These are phyloP conservation scores for Podaxis sp. DNA, from an alignment of 768 basidiomycete genomes.

Conservation along the genomic window DNA sequence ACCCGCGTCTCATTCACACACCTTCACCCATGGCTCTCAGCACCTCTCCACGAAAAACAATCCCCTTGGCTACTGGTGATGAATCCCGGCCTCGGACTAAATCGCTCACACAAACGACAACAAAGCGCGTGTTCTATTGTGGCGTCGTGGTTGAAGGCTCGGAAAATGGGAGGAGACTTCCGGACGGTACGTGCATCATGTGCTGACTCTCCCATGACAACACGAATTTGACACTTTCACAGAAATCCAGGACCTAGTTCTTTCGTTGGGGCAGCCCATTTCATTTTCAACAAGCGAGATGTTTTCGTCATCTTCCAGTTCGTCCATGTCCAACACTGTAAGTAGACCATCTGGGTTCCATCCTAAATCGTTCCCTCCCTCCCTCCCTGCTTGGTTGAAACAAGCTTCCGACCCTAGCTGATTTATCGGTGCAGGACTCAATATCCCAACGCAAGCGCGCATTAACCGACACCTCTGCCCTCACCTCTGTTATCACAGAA, in stretches of 20 bases:
- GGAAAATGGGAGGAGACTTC: constrained; percentile 62
- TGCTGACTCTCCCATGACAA: constrained; percentile 10
- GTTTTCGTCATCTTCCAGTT: constrained; percentile 37
- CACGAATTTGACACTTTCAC: constrained; percentile 9
- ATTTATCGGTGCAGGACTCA: constrained; percentile 26
- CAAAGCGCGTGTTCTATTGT: constrained; percentile 83
- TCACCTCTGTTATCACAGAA: constrained; percentile 78
- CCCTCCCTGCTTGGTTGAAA: not conserved
- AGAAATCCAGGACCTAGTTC: constrained; percentile 79
- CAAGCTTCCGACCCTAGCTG: not conserved
- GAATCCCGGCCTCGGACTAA: constrained; percentile 43
- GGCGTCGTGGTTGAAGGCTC: constrained; percentile 87
- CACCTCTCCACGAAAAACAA: constrained; percentile 66
- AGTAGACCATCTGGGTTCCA: constrained; percentile 20
- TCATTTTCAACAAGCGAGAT: constrained; percentile 43
- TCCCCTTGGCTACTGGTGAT: constrained; percentile 70
- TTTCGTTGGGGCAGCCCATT: constrained; percentile 70
- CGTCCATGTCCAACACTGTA: constrained; percentile 32
- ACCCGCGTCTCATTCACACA: not conserved
- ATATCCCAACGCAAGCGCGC: constrained; percentile 51
- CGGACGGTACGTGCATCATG: constrained; percentile 46
- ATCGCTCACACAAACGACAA: constrained; percentile 38
- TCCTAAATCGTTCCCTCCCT: constrained; percentile 1
- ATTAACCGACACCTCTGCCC: constrained; percentile 57
- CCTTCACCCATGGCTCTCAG: constrained; percentile 51